Base-by-base conservation (phyloP, 176 grass and related monocot genomes). In the Dactylis glomerata region DNA sequence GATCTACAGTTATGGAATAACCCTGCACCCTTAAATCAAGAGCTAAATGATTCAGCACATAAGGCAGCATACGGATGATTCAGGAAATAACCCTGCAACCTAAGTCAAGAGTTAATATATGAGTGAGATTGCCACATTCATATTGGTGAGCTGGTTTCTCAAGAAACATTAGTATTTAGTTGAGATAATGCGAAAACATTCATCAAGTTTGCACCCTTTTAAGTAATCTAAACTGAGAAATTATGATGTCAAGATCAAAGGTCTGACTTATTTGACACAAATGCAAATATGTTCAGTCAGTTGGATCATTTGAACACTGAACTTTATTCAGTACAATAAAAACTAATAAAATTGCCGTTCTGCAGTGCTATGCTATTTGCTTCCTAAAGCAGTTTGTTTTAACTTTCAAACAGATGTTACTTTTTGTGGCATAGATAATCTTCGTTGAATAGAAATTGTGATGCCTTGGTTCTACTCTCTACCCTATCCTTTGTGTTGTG, bases 301-400 rank as follows among this genome's bases (percentile, higher is more conserved):
- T 44, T 57, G 27, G 46, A 59, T 59, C 6, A 28, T 49, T 23
- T 23, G 68, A 69, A 10, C 10, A 14, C 7, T 16, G 30, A 78
- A 73, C 66, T 34, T 8, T 28, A 31, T 30, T 37, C 40, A 68
- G 2, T 16, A 52, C 1, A 23, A 26, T 28, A 41, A 47, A 8
- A 47, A 32, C 27, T 59, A 76, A 69, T 68, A 61, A 41, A 56
- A 28, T 73, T 73, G 26, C 27, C 6, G 19, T 52, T 55, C n/a
- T 5, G 27, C 19, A 2, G 55, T 22, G 5, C 73, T 73, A 27
- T 62, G 23, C 15, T 46, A 1, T 85, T 75, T 80, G 4, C 73
- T 68, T 59, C 62, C 6, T 67, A 28, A 81, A 85, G n/a, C 24
- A 85, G 6, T 32, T 38, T 23, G 44, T 42, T 86, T 82, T 10